phyloP scores from a whole-genome alignment of 1,284 basidiomycete genomes.

The Pascua sp. region DNA sequence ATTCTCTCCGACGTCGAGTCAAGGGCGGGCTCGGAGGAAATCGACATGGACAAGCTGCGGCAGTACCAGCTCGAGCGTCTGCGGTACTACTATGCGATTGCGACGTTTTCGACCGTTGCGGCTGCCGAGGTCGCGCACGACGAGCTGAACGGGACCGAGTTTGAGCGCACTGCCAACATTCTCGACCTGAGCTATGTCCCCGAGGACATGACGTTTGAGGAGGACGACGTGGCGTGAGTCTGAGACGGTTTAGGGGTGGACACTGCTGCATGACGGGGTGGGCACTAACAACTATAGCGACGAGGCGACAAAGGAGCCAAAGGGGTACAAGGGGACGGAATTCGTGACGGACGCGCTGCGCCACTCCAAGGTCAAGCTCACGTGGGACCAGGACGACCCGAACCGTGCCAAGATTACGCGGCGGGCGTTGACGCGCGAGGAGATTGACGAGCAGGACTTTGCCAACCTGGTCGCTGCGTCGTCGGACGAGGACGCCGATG shows the following conservation, averaged over 20 bases:
- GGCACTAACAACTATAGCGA: slow-evolving; percentile 57
- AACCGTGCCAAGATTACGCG: slow-evolving; percentile 79
- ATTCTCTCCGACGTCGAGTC: slow-evolving; percentile 39
- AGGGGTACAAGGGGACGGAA: slow-evolving; percentile 78
- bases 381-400: slow-evolving; percentile 98
- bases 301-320: slow-evolving; percentile 66
- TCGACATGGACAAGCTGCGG: slow-evolving; percentile 77
- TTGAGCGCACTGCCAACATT: slow-evolving; percentile 94
- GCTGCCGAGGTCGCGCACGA: slow-evolving; percentile 77
- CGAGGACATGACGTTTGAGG: slow-evolving; percentile 85
- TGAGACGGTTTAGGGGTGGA: not conserved
- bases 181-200: slow-evolving; percentile 94
- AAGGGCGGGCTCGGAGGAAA: slow-evolving; percentile 58
- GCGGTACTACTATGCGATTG: slow-evolving; percentile 96
- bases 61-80: slow-evolving; percentile 92
- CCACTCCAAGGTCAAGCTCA: slow-evolving; percentile 95
- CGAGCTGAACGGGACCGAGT: slow-evolving; percentile 90
- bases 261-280: not conserved
- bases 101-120: slow-evolving; percentile 76
- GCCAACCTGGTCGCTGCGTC: slow-evolving; percentile 75
- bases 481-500: slow-evolving; percentile 52
- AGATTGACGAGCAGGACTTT: slow-evolving; percentile 87
- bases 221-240: slow-evolving; percentile 63
- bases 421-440: slow-evolving; percentile 69
- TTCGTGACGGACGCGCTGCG: slow-evolving; percentile 96